These are phyloP conservation scores for Acephala macrosclerotiorum DNA, from an alignment of 2,329 filamentous ascomycete species.

Conservation along the genomic window DNA sequence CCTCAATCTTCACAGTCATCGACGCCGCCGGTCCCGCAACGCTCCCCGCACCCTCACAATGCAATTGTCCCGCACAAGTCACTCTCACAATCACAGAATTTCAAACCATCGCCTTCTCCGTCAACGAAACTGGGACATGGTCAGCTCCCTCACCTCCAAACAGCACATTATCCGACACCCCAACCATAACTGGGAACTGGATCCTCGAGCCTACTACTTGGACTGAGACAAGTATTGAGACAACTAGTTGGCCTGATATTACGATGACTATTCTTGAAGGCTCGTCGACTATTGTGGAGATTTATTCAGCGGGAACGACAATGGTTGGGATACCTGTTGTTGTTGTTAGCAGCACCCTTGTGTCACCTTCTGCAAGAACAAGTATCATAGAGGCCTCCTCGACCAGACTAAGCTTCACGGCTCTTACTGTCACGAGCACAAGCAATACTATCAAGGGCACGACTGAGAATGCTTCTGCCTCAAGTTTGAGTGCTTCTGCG, in stretches of 20 bases:
- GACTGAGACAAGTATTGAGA: too few species aligned
- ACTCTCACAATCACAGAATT: neutral
- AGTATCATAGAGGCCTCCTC: too few species aligned
- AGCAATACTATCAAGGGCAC: neutral
- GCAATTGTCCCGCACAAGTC: neutral
- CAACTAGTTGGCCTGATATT: neutral
- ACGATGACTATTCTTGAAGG: neutral
- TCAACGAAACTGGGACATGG: neutral
- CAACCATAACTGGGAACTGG: too few species aligned
- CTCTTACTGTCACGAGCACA: too few species aligned
- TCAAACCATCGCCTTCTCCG: neutral
- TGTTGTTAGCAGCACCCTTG: too few species aligned
- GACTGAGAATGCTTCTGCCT: neutral
- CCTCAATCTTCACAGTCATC: neutral
- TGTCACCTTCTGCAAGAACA: too few species aligned
- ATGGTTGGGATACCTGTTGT: too few species aligned
- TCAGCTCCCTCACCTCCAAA: too few species aligned
- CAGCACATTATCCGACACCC: too few species aligned
- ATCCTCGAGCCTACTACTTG: too few species aligned
- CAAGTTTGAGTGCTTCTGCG: neutral
- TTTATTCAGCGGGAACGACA: neutral
- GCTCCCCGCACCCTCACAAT: neutral
- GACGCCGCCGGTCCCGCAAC: too few species aligned
- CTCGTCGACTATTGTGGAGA: neutral
- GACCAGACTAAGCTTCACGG: too few species aligned